phyloP scores from a whole-genome alignment of 768 basidiomycete genomes.

The Artomyces pyxidatus region DNA sequence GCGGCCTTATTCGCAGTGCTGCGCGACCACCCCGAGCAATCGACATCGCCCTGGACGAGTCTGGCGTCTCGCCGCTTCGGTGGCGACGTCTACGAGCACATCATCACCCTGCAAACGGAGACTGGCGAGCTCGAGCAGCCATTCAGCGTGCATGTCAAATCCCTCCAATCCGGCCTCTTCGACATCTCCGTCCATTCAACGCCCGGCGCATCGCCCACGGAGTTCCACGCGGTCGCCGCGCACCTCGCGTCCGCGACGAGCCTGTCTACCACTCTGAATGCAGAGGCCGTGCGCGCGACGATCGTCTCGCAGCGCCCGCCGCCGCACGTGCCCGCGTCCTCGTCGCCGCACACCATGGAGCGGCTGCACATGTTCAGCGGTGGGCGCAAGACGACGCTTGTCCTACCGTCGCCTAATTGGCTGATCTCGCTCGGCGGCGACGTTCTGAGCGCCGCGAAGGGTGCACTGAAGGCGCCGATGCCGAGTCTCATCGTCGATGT shows the following conservation, averaged over 20 bases:
- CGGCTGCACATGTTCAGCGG: slow-evolving; percentile 67
- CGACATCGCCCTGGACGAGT: slow-evolving; percentile 56
- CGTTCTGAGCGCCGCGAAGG: slow-evolving; percentile 44
- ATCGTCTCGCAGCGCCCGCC: slow-evolving; percentile 65
- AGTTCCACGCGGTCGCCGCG: slow-evolving; percentile 40
- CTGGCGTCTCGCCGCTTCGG: slow-evolving; percentile 73
- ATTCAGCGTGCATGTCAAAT: slow-evolving; percentile 34
- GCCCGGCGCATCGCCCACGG: slow-evolving; percentile 30
- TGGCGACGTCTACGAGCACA: slow-evolving; percentile 59
- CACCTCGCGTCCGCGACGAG: slow-evolving; percentile 44
- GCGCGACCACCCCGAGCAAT: slow-evolving; percentile 40
- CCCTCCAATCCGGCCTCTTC: slow-evolving; percentile 28
- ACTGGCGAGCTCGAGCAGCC: slow-evolving; percentile 26
- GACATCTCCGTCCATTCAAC: slow-evolving; percentile 42
- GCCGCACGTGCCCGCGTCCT: slow-evolving; percentile 44
- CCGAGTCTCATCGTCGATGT: slow-evolving; percentile 92
- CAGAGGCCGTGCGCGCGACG: slow-evolving; percentile 47
- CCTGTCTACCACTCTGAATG: slow-evolving; percentile 45
- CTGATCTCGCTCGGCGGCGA: slow-evolving; percentile 58
- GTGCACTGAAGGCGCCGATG: slow-evolving; percentile 77
- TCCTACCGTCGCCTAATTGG: slow-evolving; percentile 67
- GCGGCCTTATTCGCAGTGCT: slow-evolving; percentile 71
- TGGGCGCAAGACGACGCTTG: slow-evolving; percentile 56
- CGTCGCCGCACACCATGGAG: slow-evolving; percentile 52
- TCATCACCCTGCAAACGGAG: slow-evolving; percentile 55